Conservation (phyloP, 176 grass and related monocot species). For the Aegilops longissima region DNA sequence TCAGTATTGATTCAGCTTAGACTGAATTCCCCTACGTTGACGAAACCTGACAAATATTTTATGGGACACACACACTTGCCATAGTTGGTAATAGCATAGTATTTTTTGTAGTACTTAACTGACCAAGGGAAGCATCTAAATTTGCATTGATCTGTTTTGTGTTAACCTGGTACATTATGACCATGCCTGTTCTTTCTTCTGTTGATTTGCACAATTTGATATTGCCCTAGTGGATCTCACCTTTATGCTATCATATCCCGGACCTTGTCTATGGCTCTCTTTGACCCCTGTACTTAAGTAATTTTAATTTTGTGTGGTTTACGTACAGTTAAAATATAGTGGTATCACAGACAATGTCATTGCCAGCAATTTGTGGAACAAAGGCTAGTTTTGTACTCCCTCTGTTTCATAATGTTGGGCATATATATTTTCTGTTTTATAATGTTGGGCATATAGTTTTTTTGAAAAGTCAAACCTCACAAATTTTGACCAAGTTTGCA, state of each 20-base stretch:
- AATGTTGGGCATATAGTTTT: no score
- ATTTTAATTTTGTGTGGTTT: neutral
- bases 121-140: neutral
- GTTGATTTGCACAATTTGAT: neutral
- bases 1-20: neutral
- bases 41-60: neutral
- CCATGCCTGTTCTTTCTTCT: neutral
- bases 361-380: neutral
- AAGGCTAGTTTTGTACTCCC: neutral
- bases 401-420: neutral
- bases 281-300: neutral
- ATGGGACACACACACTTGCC: neutral
- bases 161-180: neutral
- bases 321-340: neutral
- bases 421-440: neutral
- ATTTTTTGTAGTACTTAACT: slow-evolving; percentile 5
- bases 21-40: neutral
- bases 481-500: no score
- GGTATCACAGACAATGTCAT: neutral
- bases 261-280: neutral
- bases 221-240: neutral
- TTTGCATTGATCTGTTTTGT: slow-evolving; percentile 3
- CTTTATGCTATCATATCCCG: slow-evolving; percentile 15
- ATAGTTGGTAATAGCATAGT: neutral
- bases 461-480: no score